Evolutionary conservation across 495 filamentous ascomycete genomes (phyloP).

Genomic region (Hypomontagnella submonticulosa): DNA sequence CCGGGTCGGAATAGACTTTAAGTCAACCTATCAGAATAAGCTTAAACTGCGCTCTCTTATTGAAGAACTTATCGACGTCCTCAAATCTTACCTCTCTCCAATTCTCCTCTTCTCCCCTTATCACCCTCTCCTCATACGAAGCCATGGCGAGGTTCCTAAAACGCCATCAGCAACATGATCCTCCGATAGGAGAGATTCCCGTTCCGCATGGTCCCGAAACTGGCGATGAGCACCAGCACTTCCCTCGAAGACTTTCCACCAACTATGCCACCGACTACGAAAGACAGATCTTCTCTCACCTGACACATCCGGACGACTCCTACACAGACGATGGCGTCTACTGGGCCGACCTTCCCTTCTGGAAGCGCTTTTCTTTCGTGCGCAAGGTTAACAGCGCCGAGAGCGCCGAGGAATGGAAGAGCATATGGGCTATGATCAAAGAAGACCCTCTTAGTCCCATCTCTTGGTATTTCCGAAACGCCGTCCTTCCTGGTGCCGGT

Average conservation of each 20-base stretch:
- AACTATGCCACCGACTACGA: constrained; percentile 64
- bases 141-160: constrained; percentile 50
- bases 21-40: constrained; percentile 23
- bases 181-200: constrained; percentile 55
- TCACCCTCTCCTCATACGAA: constrained; percentile 4
- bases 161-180: constrained; percentile 56
- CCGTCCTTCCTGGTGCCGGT: constrained; percentile 88
- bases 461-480: constrained; percentile 85
- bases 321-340: constrained; percentile 83
- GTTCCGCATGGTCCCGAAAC: constrained; percentile 62
- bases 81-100: constrained; percentile 5
- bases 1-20: constrained; percentile 31
- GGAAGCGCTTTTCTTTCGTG: constrained; percentile 76
- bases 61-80: constrained; percentile 12
- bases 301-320: constrained; percentile 84
- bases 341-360: constrained; percentile 83
- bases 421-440: constrained; percentile 82
- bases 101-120: constrained; percentile 7
- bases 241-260: constrained; percentile 55
- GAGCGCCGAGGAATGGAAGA: constrained; percentile 67
- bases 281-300: constrained; percentile 74
- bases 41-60: constrained; percentile 13
- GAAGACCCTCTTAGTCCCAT: constrained; percentile 81
- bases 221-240: constrained; percentile 54
- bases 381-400: constrained; percentile 73